Evolutionary conservation across 495 filamentous ascomycete species (phyloP), one percentile per base, ranked within the genome.

Genomic region (Amniculicola lignicola): DNA sequence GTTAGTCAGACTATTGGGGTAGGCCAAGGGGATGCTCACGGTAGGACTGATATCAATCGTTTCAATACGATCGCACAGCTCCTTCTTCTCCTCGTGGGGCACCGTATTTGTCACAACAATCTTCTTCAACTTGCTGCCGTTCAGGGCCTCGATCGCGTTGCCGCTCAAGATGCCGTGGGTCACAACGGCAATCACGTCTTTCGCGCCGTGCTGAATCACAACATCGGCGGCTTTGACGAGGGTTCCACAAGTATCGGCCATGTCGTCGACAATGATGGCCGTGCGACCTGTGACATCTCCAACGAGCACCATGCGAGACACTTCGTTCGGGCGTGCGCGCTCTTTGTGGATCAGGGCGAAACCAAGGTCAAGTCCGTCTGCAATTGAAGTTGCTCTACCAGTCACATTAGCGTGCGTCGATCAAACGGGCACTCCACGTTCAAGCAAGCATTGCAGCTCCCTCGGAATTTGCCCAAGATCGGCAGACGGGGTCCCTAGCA

Each of bases 291-390:
- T 72, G 28, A 85, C 79, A 56, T 82, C 81, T 35, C 81, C 82
- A 50, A 84, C 83, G 22, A 90, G 80, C 14, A 95, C 90, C 93
- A 98, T 98, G 63, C 87, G 87, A 18, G 87, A 89, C 58, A 97
- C 92, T 70, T 96, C 93, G 69, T 96, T 96, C 47, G 93, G 92
- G 19, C 90, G 81, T 0, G 91, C 86, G 48, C 93, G 90, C 73
- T 97, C 92, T 74, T 97, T 97, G 82, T 97, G 93, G 67, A 98
- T 98, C 27, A 98, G 83, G n/a, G 93, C 93, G 72, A 98, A 98
- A 60, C 87, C 87, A 47, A 91, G 83, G 67, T 96, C 90, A 40
- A 98, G 82, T 19, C 90, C 86, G 70, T 97, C 94, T 48, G 93
- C 93, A 52, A 97, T 96, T 7, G 85, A 89, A n/a, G 93, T 96